A percentile compares a stretch with the other conserved stretches of the same genome.
Conservation (phyloP, 257 asterid genomes). For the Solanum appendiculatum region DNA sequence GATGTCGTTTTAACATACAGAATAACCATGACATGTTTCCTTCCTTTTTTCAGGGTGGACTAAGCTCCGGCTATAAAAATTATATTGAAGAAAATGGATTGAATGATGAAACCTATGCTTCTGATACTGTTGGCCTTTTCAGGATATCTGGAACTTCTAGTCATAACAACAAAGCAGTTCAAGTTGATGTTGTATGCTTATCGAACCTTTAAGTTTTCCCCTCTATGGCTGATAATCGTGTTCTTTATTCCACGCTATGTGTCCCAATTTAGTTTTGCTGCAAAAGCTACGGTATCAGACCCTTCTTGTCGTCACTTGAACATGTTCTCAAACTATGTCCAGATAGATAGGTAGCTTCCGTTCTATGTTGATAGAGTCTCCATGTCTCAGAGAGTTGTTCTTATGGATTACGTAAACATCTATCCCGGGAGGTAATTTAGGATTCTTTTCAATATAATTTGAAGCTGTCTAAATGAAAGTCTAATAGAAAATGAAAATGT, state of each 20-base stretch:
- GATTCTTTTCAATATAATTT: background rate
- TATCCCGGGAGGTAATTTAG: background rate
- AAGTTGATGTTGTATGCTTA: slow-evolving; percentile 86
- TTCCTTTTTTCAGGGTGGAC: slow-evolving; percentile 60
- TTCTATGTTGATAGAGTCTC: background rate
- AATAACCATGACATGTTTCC: background rate
- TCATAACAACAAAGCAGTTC: slow-evolving; percentile 72
- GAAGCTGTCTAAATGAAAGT: background rate
- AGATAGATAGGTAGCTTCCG: background rate
- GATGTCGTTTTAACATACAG: background rate
- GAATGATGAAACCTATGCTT: slow-evolving; percentile 91
- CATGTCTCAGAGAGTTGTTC: background rate
- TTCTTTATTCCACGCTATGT: background rate
- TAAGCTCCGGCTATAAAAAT: slow-evolving; percentile 87
- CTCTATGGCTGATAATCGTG: background rate
- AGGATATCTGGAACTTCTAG: slow-evolving; percentile 69
- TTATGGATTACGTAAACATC: background rate
- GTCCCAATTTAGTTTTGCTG: background rate
- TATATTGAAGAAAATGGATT: slow-evolving; percentile 80
- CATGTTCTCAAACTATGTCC: background rate
- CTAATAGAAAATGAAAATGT: background rate
- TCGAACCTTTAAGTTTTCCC: background rate
- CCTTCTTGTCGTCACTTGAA: background rate
- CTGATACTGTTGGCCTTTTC: slow-evolving; percentile 79
- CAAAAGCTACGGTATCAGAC: background rate